Percentiles rank a stretch among this genome's conserved stretches.
phyloP scores from a whole-genome alignment of 345 rosid genomes.

The Eucalyptus marginata region DNA sequence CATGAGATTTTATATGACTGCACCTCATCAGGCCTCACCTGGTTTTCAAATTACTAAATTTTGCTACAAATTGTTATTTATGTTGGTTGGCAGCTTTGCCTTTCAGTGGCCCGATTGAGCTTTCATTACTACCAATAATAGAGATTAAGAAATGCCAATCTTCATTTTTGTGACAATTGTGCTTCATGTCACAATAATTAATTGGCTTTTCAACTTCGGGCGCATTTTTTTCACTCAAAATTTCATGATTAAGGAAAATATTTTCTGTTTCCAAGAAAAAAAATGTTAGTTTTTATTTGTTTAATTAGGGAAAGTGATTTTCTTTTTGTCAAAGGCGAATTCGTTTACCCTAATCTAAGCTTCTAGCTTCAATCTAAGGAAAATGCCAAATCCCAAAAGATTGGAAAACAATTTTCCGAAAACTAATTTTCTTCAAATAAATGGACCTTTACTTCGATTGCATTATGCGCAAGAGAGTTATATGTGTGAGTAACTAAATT shows the following conservation, averaged over 20 bases:
- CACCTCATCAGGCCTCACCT: neutral
- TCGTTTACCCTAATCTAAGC: neutral
- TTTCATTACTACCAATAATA: neutral
- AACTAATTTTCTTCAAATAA: neutral
- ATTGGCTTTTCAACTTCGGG: neutral
- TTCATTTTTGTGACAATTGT: neutral
- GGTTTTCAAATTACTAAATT: neutral
- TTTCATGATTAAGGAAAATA: neutral
- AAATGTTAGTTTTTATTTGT: neutral
- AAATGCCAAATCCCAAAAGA: neutral
- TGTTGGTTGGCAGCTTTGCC: neutral
- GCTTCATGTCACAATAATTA: neutral
- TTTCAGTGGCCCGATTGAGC: neutral
- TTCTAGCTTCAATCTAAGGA: neutral
- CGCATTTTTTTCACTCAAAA: neutral
- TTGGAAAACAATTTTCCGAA: neutral
- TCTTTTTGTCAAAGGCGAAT: neutral
- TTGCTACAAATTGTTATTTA: neutral
- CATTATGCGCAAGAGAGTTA: neutral
- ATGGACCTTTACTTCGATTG: neutral
- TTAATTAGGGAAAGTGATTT: neutral
- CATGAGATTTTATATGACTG: neutral
- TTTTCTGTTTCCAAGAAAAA: neutral
- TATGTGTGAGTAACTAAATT: neutral
- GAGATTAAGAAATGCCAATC: neutral